Evolutionary conservation across 2,329 filamentous ascomycete genomes (phyloP), one percentile per base, ranked within the genome.

Genomic region (Hyphodiscus sp.): DNA sequence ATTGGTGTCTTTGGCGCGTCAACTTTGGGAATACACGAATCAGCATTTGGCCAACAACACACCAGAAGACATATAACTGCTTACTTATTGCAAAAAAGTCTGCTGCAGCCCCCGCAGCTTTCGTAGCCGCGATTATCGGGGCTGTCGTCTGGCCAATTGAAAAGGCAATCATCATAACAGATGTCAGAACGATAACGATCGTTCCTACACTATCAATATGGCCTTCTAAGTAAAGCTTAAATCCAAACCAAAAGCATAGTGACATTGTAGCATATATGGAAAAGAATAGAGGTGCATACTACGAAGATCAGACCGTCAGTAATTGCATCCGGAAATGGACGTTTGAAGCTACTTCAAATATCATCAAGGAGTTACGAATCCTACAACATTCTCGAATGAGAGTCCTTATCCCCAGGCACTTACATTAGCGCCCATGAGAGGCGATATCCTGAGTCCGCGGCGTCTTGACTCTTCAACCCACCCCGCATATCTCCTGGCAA

Each of bases 201-300:
- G 75, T 77, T 44, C 79, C 75, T 11, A 82, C 70, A 53, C 70
- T 72, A 16, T 71, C 59, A 42, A 85, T 65, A 18, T 72, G 70
- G 1, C 74, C 74, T 13, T 79, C 71, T 1, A 73, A 57, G 47
- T 69, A 76, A 0, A 76, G 73, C 60, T 75, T 78, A 45, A 77
- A 75, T 2, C 82, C 83, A 58, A 78, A 85, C 81, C 81, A 86
- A 57, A 86, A 86, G 8, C 76, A 72, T 20, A 85, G 70, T 1
- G 75, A 77, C 57, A 84, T 83, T 0, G 76, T 72, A 2, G 70
- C 76, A 41, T 6, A 15, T n/a, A 30, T 67, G 7, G 7, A 33
- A 23, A 58, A 67, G 67, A 20, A 70, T 58, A 41, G 65, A 46
- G 50, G 67, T 63, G 57, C 68, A 66, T 18, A 83, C 65, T 63